Percentiles rank a stretch among this genome's conserved stretches.
Evolutionary conservation across 2,329 filamentous ascomycete genomes (phyloP).

Genomic region (Epichloe gansuensis): DNA sequence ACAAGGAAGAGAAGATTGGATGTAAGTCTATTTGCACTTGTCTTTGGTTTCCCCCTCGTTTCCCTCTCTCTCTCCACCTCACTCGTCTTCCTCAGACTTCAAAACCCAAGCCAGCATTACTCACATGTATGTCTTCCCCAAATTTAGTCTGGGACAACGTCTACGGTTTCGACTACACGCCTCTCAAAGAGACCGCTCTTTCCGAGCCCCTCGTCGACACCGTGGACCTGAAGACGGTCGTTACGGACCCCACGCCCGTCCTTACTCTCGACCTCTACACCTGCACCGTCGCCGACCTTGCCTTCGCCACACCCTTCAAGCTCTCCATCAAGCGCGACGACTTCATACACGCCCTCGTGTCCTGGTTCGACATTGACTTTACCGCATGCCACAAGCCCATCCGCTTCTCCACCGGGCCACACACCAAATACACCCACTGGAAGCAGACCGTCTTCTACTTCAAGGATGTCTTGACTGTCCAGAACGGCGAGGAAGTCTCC

Average conservation of each 20-base stretch:
- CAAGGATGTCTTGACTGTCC: constrained; percentile 81
- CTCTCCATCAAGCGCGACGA: constrained; percentile 74
- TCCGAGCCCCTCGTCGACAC: constrained; percentile 96
- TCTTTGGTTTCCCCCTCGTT: not conserved
- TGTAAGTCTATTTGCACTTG: constrained; percentile 47
- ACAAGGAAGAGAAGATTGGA: constrained; percentile 99
- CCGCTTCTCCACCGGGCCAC: constrained; percentile 89
- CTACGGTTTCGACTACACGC: constrained; percentile 93
- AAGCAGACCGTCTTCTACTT: constrained; percentile 99
- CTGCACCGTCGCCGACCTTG: constrained; percentile 69
- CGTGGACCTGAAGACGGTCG: constrained; percentile 92
- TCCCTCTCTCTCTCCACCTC: not conserved
- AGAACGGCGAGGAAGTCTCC: constrained; percentile 68
- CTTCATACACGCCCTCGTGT: constrained; percentile 90
- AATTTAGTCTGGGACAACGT: constrained; percentile 95
- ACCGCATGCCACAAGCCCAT: constrained; percentile 97
- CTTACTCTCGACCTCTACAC: constrained; percentile 90
- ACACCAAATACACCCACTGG: constrained; percentile 99
- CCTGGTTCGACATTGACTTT: constrained; percentile 99
- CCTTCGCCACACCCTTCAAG: constrained; percentile 69
- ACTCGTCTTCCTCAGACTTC: no score
- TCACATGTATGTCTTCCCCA: not conserved
- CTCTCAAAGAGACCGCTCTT: constrained; percentile 84
- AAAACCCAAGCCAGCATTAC: not conserved
- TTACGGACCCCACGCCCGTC: constrained; percentile 78